Conservation (phyloP, 2,329 filamentous ascomycete genomes). For the Cryphonectria naterciae region DNA sequence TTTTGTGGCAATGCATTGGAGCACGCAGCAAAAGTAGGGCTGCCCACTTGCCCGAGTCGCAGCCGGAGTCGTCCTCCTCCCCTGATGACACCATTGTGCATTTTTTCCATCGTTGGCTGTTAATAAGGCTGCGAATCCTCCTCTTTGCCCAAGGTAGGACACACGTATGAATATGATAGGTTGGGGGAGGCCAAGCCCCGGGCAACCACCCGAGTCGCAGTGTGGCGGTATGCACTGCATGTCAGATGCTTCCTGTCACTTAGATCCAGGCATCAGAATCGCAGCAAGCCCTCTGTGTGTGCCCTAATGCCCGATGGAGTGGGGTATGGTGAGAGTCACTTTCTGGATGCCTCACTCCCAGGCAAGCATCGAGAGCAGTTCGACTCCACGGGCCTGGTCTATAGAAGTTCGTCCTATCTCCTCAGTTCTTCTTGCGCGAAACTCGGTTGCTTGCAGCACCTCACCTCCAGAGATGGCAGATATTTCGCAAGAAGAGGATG, state of each 20-base stretch:
- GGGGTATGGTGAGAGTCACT: too few relatives aligned
- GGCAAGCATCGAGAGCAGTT: background rate
- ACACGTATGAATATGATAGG: background rate
- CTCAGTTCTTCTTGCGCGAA: background rate
- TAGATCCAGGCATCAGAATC: background rate
- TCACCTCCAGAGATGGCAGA: too few relatives aligned
- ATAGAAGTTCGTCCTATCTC: background rate
- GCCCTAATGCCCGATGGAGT: background rate
- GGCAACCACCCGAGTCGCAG: background rate
- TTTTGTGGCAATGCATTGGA: background rate
- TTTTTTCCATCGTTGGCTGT: background rate
- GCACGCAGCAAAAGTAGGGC: background rate
- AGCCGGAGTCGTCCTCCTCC: background rate
- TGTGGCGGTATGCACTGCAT: background rate
- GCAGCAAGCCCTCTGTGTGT: background rate
- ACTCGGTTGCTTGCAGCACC: background rate
- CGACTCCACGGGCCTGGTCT: background rate
- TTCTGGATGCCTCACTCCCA: background rate
- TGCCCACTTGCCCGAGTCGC: background rate
- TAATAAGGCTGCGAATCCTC: background rate
- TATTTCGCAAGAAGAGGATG: too few relatives aligned
- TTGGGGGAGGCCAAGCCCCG: background rate
- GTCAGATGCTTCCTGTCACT: background rate
- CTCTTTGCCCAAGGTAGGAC: background rate
- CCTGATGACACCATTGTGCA: background rate